Base-by-base conservation (phyloP, 345 rosid genomes). In the Ceriops zippeliana region DNA sequence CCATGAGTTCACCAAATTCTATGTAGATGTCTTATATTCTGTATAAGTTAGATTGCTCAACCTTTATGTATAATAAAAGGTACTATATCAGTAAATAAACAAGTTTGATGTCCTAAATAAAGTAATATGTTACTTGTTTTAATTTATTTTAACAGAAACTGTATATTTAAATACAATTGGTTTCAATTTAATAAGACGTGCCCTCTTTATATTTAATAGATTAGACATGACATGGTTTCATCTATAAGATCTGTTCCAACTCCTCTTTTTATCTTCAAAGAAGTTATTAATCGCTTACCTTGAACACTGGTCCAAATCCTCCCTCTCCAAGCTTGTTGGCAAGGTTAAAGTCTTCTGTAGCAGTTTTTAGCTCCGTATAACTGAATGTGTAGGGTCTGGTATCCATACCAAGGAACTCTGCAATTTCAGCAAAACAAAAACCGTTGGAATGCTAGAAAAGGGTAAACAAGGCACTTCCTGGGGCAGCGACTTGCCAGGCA, bases 261-360 rank as follows among this genome's bases (percentile, higher is more conserved):
- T 13, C 5, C 21, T 54, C 5, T 42, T 38, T 42, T 10, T 38
- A 42, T 21, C 16, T 54, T 7, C 15, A 54, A 8, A 7, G 0
- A 11, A 54, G 22, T 54, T 22, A 8, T 54, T 32, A 37, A 52
- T 5, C 5, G 53, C 71, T 9, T 75, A 86, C 97, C 96, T 79
- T 82, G 28, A 67, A 91, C 63, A 89, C 89, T 1, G 95, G 87
- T 73, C 97, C 92, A 69, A 86, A 91, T 60, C 97, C 95, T 76
- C 95, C 96, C 79, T 91, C 91, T 72, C 93, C 93, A 58, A 87
- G 90, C 75, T 89, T 89, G 78, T 91, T 82, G 60, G 83, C 67
- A 34, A 79, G 74, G 78, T 70, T 79, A 62, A 89, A 89, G 70
- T 84, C 90, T 31, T 87, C 82, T 30, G 92, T 87, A 26, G 90